Percentiles rank a stretch among this genome's conserved stretches.
Conservation (phyloP, 2,329 filamentous ascomycete genomes). For the Alternaria angustiovoidea region DNA sequence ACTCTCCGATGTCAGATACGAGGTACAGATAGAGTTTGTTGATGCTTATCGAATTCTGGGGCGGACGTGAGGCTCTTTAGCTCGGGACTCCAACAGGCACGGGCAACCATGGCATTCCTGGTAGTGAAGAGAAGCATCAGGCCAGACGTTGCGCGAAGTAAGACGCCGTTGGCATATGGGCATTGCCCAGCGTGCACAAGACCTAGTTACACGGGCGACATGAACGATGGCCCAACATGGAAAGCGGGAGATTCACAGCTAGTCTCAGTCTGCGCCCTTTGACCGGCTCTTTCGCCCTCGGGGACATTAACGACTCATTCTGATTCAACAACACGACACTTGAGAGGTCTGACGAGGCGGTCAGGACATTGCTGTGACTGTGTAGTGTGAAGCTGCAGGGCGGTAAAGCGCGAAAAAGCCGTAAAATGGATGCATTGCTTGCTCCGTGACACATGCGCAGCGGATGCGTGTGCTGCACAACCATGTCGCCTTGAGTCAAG, state of each 20-base stretch:
- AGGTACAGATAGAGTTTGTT: not conserved
- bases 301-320: not conserved
- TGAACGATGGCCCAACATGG: not conserved
- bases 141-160: not conserved
- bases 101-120: not conserved
- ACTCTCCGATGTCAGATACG: not conserved
- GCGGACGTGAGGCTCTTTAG: not conserved
- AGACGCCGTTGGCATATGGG: not conserved
- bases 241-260: not conserved
- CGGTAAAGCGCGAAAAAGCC: not conserved
- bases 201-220: not conserved
- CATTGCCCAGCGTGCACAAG: not conserved
- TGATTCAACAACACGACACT: not conserved
- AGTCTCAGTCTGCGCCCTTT: not conserved
- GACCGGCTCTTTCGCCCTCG: not conserved
- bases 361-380: not conserved
- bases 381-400: constrained; percentile 3
- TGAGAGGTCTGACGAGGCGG: not conserved
- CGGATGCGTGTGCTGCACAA: constrained; percentile 7
- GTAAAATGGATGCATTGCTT: not conserved
- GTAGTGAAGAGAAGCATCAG: constrained; percentile 3
- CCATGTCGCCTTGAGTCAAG: constrained; percentile 11
- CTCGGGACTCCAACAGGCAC: not conserved
- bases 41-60: not conserved
- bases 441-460: not conserved